Evolutionary conservation across 73 alveolate species (phyloP), one percentile per base, ranked within the genome.

Genomic region (Halteria grandinella): DNA sequence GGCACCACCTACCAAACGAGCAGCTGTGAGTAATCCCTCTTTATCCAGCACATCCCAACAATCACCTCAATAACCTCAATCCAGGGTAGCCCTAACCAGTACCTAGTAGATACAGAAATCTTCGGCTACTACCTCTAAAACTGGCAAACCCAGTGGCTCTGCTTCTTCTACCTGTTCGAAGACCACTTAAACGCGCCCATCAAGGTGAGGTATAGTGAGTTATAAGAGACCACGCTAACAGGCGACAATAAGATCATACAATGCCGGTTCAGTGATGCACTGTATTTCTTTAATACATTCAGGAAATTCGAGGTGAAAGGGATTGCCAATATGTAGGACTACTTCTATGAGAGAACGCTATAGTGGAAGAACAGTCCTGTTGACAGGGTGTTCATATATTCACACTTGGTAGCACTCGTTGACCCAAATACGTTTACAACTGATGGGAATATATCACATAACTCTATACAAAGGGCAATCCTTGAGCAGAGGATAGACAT

Each of bases 21-120:
- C 23, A 62, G 23, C 10, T 62, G 78, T 45, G 15, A 36, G 12
- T 41, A 62, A 39, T 12, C n/a, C 2, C 36, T 62, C 7, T 6
- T 40, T 14, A 31, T 62, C 25, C 12, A 1, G n/a, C 78, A 62
- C 25, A 62, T 62, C 8, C 78, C 78, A 36, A 62, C 78, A 21
- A 24, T 36, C 17, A 18, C 43, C 7, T 12, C 12, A 8, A 39
- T 41, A 8, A 21, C 36, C n/a, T 17, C 47, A 20, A 17, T 11
- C 14, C 27, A 62, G 24, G n/a, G 8, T 17, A 62, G 17, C 24
- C 25, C 49, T 7, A 41, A 20, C 27, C 18, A 40, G 43, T 57
- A 62, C 27, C 14, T 40, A 25, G 43, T 62, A 12, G 20, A 36
- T 62, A 17, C 78, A 3, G 17, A 57, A 29, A 18, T 57, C 14